These are phyloP conservation scores for Yarrowia keelungensis DNA, from an alignment of 805 yeast genomes.

Conservation along the genomic window DNA sequence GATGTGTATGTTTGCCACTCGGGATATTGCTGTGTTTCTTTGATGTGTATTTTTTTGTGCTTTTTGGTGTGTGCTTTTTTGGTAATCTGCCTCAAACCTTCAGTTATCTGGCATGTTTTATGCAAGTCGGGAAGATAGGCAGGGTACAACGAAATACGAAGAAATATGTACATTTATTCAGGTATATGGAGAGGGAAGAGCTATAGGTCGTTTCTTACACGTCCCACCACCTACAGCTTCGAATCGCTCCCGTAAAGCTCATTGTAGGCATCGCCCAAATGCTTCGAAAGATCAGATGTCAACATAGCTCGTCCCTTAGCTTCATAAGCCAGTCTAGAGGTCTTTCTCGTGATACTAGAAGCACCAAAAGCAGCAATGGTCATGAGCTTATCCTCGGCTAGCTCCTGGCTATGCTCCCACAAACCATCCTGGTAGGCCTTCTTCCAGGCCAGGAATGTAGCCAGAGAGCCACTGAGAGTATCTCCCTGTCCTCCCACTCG, in stretches of 20 bases:
- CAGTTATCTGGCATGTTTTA: constrained; percentile 10
- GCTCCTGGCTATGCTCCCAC: constrained; percentile 60
- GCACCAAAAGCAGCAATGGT: constrained; percentile 68
- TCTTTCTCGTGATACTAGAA: constrained; percentile 66
- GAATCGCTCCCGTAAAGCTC: constrained; percentile 50
- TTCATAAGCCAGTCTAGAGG: constrained; percentile 69
- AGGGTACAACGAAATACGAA: too few species aligned
- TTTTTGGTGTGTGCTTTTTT: too few species aligned
- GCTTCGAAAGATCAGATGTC: constrained; percentile 78
- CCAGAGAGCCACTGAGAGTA: constrained; percentile 83
- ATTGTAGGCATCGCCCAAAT: constrained; percentile 68
- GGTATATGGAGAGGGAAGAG: too few species aligned
- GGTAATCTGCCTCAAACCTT: constrained; percentile 15
- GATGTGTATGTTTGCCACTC: too few species aligned
- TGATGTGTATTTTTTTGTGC: too few species aligned
- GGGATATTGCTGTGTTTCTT: too few species aligned
- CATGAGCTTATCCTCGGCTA: constrained; percentile 49
- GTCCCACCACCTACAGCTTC: not conserved
- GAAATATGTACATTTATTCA: too few species aligned
- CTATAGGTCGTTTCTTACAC: too few species aligned
- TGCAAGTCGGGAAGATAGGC: not conserved
- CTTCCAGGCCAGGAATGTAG: constrained; percentile 83
- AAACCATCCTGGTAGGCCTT: constrained; percentile 62
- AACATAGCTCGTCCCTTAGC: constrained; percentile 79
- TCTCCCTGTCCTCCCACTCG: constrained; percentile 98